Evolutionary conservation across 108 stramenopile genomes (phyloP).

Genomic region (Skeletonema potamos): DNA sequence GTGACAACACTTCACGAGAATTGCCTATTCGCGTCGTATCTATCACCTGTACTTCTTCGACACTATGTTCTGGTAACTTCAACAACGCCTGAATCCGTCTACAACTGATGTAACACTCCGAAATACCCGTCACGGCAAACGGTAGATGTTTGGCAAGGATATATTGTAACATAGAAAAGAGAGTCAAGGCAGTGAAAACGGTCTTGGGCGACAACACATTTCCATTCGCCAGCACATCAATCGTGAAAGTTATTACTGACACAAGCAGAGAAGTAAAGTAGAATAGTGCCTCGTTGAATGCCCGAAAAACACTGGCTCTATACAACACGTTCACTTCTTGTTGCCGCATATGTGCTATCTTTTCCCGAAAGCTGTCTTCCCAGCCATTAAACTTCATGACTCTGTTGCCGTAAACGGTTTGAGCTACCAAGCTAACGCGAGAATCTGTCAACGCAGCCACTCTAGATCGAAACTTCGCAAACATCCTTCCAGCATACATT

Average conservation of each 20-base stretch:
- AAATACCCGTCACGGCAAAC: background rate
- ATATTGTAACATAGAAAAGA: slow-evolving; percentile 7
- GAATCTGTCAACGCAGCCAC: slow-evolving; percentile 87
- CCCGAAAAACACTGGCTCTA: slow-evolving; percentile 61
- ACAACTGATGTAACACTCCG: background rate
- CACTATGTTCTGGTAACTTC: background rate
- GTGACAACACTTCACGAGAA: background rate
- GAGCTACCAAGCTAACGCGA: slow-evolving; percentile 80
- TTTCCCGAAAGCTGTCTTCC: slow-evolving; percentile 68
- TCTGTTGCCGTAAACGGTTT: slow-evolving; percentile 84
- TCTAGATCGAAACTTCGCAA: slow-evolving; percentile 66
- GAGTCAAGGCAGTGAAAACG: slow-evolving; percentile 55
- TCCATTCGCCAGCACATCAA: slow-evolving; percentile 39
- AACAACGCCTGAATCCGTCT: background rate
- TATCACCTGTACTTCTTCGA: background rate
- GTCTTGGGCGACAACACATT: slow-evolving; percentile 45
- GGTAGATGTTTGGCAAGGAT: slow-evolving; percentile 30
- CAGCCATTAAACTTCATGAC: slow-evolving; percentile 85
- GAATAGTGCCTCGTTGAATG: slow-evolving; percentile 84
- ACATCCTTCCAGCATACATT: slow-evolving; percentile 60
- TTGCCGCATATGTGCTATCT: slow-evolving; percentile 59
- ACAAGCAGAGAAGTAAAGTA: slow-evolving; percentile 53
- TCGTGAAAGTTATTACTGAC: slow-evolving; percentile 51
- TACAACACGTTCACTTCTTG: slow-evolving; percentile 67
- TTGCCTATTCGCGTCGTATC: background rate